These are phyloP conservation scores for Pythium guiyangense DNA, from an alignment of 352 stramenopile species.

Conservation along the genomic window DNA sequence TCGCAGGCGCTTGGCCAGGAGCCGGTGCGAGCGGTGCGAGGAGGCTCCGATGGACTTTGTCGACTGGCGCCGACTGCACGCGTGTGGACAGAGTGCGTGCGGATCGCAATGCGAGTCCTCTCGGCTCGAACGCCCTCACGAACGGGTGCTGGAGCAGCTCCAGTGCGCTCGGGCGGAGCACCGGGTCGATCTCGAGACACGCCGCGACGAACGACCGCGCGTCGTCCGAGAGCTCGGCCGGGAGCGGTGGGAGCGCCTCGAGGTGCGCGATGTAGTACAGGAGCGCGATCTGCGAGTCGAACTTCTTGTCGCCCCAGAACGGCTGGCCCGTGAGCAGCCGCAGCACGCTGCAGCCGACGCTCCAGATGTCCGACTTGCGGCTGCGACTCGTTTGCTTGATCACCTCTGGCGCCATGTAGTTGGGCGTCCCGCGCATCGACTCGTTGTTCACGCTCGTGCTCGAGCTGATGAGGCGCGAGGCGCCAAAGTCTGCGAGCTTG, in stretches of 20 bases:
- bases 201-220: slow-evolving; percentile 42
- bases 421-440: slow-evolving; percentile 75
- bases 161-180: slow-evolving; percentile 70
- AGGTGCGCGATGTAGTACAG: slow-evolving; percentile 64
- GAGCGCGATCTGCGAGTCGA: slow-evolving; percentile 61
- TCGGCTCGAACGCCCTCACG: slow-evolving; percentile 23
- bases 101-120: not conserved
- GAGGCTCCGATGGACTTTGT: not conserved
- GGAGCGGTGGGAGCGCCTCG: slow-evolving; percentile 33
- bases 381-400: slow-evolving; percentile 82
- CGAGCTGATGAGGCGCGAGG: slow-evolving; percentile 66
- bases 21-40: not conserved
- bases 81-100: too few species aligned
- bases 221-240: slow-evolving; percentile 28
- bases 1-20: not conserved
- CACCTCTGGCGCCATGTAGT: slow-evolving; percentile 88
- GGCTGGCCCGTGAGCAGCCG: slow-evolving; percentile 57
- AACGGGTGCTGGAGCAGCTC: slow-evolving; percentile 92
- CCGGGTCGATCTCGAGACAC: slow-evolving; percentile 46
- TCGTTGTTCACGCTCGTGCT: slow-evolving; percentile 40
- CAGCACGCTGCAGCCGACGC: slow-evolving; percentile 73
- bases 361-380: slow-evolving; percentile 81
- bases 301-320: slow-evolving; percentile 81
- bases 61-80: not conserved
- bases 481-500: slow-evolving; percentile 94